Evolutionary conservation across 2,329 filamentous ascomycete genomes (phyloP).

Genomic region (Pyrenochaeta sp.): DNA sequence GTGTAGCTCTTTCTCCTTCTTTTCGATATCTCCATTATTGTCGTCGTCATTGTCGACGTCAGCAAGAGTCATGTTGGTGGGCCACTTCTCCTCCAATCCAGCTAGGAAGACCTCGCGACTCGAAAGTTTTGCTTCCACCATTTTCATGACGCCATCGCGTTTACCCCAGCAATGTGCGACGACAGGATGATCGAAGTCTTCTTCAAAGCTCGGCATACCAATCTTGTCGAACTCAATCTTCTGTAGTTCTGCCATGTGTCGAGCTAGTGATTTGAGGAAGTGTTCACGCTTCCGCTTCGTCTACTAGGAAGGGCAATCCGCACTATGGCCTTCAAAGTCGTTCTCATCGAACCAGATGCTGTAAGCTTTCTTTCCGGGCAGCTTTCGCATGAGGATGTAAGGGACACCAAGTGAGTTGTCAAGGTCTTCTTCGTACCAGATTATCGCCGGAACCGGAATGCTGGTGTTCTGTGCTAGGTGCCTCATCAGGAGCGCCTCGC

Average conservation of each 20-base stretch:
- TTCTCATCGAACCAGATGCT: background rate
- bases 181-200: constrained; percentile 19
- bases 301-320: background rate
- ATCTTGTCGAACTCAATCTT: constrained; percentile 17
- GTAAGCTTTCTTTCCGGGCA: constrained; percentile 14
- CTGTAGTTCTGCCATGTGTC: constrained; percentile 12
- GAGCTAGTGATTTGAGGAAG: constrained; percentile 19
- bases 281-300: constrained; percentile 10
- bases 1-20: constrained; percentile 1
- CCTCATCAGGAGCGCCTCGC: constrained; percentile 8
- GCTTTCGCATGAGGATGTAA: constrained; percentile 23
- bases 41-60: background rate
- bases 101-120: background rate
- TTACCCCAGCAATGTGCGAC: constrained; percentile 3
- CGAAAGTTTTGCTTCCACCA: background rate
- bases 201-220: constrained; percentile 16
- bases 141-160: background rate
- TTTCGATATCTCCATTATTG: background rate
- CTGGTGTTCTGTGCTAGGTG: constrained; percentile 15
- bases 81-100: background rate
- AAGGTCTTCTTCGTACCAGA: constrained; percentile 16
- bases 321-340: background rate
- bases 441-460: constrained; percentile 21
- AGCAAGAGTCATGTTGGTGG: background rate
- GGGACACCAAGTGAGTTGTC: constrained; percentile 25